Evolutionary conservation across 148 eudicot genomes (phyloP), one percentile per base, ranked within the genome.

Genomic region (Fagopyrum homotropicum): DNA sequence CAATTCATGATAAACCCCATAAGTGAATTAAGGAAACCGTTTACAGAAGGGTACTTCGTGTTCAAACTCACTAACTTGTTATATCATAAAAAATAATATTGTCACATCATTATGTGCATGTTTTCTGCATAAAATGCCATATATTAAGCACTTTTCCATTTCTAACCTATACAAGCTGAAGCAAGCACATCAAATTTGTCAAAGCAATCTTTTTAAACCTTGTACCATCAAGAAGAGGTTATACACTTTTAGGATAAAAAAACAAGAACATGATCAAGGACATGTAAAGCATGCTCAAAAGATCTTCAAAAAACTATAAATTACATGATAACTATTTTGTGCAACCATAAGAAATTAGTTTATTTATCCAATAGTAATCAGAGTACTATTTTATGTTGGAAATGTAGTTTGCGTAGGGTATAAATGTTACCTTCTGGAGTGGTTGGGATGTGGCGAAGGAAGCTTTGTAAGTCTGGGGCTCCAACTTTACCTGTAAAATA

Each of bases 391-490:
- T 22, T 43, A 76, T 66, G 59, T 35, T 22, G 55, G n/a, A 66
- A 12, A 16, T 22, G 47, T 29, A 22, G n/a, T 14, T 50, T 49
- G 60, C 43, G 6, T 17, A 51, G 26, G 16, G 55, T 16, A 46
- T 29, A 60, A 59, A 56, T 5, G 29, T 4, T 87, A 93, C 98
- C 98, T 91, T 85, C 83, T 74, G 93, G 79, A 71, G 80, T 75
- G 76, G 63, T 70, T 7, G 86, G 91, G 73, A 90, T 77, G 80
- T 94, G 98, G 72, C 83, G 85, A 75, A 91, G 80, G 84, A 89
- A 91, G 80, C 93, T 94, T 79, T 84, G 88, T 79, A 94, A 78
- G 78, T 94, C 89, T 80, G 98, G 95, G 48, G 88, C 96, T 77
- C 79, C 88, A 85, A 79, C 84, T 85, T 94, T 94, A 72, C 88